Evolutionary conservation across 2,329 filamentous ascomycete species (phyloP).

Genomic region (Cladosporium sp.): DNA sequence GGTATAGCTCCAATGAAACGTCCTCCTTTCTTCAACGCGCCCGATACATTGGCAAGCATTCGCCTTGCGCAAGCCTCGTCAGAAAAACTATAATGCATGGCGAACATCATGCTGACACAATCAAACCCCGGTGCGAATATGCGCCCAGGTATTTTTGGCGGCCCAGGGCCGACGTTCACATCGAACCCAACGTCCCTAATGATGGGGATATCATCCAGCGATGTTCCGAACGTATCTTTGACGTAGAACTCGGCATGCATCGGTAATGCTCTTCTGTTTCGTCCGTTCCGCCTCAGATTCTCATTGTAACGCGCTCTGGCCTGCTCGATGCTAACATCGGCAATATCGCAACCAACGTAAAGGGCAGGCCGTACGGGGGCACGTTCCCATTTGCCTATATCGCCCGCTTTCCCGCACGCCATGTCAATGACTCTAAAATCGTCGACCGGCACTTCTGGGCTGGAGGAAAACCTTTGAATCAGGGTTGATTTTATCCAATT

Average conservation of each 20-base stretch:
- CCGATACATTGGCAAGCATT: slow-evolving; percentile 91
- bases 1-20: slow-evolving; percentile 93
- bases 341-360: slow-evolving; percentile 91
- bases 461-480: slow-evolving; percentile 97
- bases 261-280: slow-evolving; percentile 40
- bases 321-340: slow-evolving; percentile 86
- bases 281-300: slow-evolving; percentile 58
- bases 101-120: slow-evolving; percentile 98
- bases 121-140: slow-evolving; percentile 77
- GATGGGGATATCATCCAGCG: slow-evolving; percentile 74
- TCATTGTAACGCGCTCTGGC: slow-evolving; percentile 76
- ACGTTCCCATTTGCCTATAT: slow-evolving; percentile 92
- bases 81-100: slow-evolving; percentile 98
- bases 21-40: slow-evolving; percentile 86
- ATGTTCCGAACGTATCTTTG: slow-evolving; percentile 89
- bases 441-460: slow-evolving; percentile 40
- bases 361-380: slow-evolving; percentile 86
- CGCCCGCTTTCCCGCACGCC: slow-evolving; percentile 94
- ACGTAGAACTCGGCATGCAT: slow-evolving; percentile 78
- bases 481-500: slow-evolving; percentile 99
- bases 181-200: slow-evolving; percentile 86
- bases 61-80: slow-evolving; percentile 80
- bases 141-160: slow-evolving; percentile 58
- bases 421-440: slow-evolving; percentile 70
- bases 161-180: slow-evolving; percentile 57